Base-by-base conservation (phyloP, 2,329 filamentous ascomycete species). In the Phaeosphaeriaceae sp. region DNA sequence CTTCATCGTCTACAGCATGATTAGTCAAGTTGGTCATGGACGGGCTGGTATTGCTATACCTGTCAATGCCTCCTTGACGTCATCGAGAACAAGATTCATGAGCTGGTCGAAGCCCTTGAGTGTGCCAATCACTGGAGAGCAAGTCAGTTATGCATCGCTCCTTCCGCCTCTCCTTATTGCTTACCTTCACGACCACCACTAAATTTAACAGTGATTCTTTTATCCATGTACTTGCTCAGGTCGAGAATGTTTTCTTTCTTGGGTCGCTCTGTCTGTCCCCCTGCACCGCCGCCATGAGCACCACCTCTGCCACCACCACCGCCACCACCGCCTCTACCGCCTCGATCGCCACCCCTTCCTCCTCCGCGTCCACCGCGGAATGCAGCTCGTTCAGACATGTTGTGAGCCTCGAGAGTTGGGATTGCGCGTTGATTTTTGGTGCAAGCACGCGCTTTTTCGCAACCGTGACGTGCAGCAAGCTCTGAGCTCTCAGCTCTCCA, bases 181-280 rank as follows among this genome's bases (percentile, higher is more conserved):
- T 54, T 71, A 94, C 92, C 90, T 81, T 97, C 92, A 52, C 93
- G 81, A 1, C 94, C 94, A 34, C 94, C 94, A 69, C 91, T 97
- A 75, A 99, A 97, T 77, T 97, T 97, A 72, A 99, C 92, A 8
- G 84, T 89, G 62, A 99, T 91, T 70, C 88, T 83, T 83, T 97
- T 96, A 76, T 99, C 92, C 88, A 96, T 92, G 76, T 97, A 99
- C 79, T 96, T 96, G 71, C 82, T 86, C 67, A 99, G 76, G 71
- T 99, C 93, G 45, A 99, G 84, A 66, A 99, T 99, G 74, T 97
- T 97, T 77, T 99, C 94, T 81, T 97, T 97, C 85, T 96, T 97
- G 53, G 92, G 90, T 65, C 87, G 85, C 76, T 95, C 90, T 7
- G 58, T 52, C 50, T 58, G 59, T 13, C 50, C 65, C 45, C 61